Evolutionary conservation across 208 protist genomes (phyloP).

Genomic region (Wallacemonas sp.): DNA sequence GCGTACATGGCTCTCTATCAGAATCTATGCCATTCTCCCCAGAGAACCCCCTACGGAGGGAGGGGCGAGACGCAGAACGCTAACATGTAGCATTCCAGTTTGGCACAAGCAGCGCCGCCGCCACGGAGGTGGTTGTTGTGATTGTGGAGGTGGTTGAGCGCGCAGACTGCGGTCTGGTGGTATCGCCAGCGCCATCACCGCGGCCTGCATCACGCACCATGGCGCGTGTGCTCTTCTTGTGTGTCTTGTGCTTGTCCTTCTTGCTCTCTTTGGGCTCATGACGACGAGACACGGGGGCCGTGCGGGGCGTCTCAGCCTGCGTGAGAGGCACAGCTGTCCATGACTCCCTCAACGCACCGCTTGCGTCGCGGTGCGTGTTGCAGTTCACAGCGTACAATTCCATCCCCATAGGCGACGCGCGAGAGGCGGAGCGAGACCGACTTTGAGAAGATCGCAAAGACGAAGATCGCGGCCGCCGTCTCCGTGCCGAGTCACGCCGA

Average conservation of each 20-base stretch:
- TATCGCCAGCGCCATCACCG: too few relatives aligned
- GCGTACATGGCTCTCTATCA: too few relatives aligned
- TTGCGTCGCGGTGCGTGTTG: background rate
- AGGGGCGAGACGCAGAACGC: too few relatives aligned
- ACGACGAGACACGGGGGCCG: too few relatives aligned
- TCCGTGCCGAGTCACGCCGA: too few relatives aligned
- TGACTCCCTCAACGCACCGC: background rate
- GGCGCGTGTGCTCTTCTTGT: background rate
- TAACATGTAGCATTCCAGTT: background rate
- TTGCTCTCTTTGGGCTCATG: background rate
- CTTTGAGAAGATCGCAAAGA: too few relatives aligned
- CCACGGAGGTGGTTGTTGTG: background rate
- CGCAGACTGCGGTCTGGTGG: background rate
- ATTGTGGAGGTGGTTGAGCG: conserved; percentile 2
- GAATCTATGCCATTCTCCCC: too few relatives aligned
- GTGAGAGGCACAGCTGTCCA: conserved; percentile 8
- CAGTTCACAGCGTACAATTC: conserved; percentile 10
- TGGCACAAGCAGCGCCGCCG: background rate
- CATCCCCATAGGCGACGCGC: background rate
- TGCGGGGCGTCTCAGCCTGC: too few relatives aligned
- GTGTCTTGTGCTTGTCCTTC: background rate
- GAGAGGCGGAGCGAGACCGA: background rate
- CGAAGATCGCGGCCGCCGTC: too few relatives aligned
- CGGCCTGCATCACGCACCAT: too few relatives aligned
- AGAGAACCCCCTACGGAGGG: too few relatives aligned